These are phyloP conservation scores for Moesziomyces sp. DNA, from an alignment of 1,284 basidiomycete genomes.

Conservation along the genomic window DNA sequence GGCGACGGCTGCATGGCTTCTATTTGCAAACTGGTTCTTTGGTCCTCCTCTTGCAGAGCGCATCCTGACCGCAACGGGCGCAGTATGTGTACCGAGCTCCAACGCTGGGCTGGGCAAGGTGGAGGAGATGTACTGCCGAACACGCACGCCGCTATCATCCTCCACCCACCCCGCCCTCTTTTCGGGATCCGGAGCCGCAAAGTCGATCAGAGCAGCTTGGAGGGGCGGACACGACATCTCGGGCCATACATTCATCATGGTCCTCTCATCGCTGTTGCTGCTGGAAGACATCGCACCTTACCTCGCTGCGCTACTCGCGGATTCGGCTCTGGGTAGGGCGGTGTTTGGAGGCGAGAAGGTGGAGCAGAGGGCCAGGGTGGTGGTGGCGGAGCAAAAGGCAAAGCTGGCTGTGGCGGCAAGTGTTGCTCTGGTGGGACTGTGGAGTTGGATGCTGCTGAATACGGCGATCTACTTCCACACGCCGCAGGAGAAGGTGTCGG, in stretches of 20 bases:
- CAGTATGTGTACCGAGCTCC: slow-evolving; percentile 75
- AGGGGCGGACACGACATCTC: slow-evolving; percentile 90
- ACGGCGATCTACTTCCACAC: slow-evolving; percentile 92
- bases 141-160: slow-evolving; percentile 32
- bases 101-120: slow-evolving; percentile 15
- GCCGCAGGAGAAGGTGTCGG: slow-evolving; percentile 85
- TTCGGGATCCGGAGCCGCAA: slow-evolving; percentile 1
- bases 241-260: slow-evolving; percentile 91
- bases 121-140: slow-evolving; percentile 52
- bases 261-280: slow-evolving; percentile 82
- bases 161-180: slow-evolving; percentile 37
- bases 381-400: background rate
- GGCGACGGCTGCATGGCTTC: slow-evolving; percentile 27
- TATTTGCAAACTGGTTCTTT: slow-evolving; percentile 85
- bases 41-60: slow-evolving; percentile 85
- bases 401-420: slow-evolving; percentile 39
- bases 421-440: slow-evolving; percentile 75
- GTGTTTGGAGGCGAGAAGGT: slow-evolving; percentile 4
- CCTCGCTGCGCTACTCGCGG: slow-evolving; percentile 24
- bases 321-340: background rate
- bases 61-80: slow-evolving; percentile 80
- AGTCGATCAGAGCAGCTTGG: slow-evolving; percentile 66
- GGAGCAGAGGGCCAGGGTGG: background rate
- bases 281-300: slow-evolving; percentile 76
- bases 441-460: slow-evolving; percentile 80